Base-by-base conservation (phyloP, 805 yeast species). In the Ogataea nitratoaversa region DNA sequence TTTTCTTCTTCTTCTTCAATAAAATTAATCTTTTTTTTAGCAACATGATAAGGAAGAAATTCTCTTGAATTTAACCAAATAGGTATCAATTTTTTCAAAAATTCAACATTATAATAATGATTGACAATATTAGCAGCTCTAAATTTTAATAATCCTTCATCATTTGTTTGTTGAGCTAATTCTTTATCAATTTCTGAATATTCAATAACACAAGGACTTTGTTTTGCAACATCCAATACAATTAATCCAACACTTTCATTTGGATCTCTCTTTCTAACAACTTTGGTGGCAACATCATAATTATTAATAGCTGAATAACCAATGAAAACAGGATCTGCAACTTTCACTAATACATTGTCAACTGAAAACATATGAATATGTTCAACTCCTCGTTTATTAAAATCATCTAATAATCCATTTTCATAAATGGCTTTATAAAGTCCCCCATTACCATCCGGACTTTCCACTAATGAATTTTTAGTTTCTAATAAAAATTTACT, bases 401-500 rank as follows among this genome's bases (percentile, higher is more conserved):
- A 76, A 59, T 91, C 96, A 6, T 75, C 74, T 24, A 93, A 55
- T 16, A 90, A 67, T 2, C 77, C 74, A 49, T 82, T 76, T 32
- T 74, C 74, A 51, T 67, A 65, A 30, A 93, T 71, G 1, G 96
- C 98, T 56, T 79, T 82, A 67, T 93, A 93, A 37, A 93, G 70
- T 2, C 99, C 99, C 43, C 99, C 99, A 60, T 93, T 93, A 1
- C 99, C 99, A 63, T 93, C 98, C 2, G 99, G 99, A 6, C 96
- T 85, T 54, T 84, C 84, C 20, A 89, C 82, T 29, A 87, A 71
- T 19, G 71, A 63, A 31, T 65, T 56, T 32, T 72, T 67, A 7
- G 78, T 60, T 46, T 78, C 79, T 57, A 88, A 57, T 41, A 90
- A 71, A 49, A 93, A 75, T 54, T 82, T 76, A 18, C 69, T 57